Evolutionary conservation across 305 asterid species (phyloP), one percentile per base, ranked within the genome.

Genomic region (Fraxinus floribunda): DNA sequence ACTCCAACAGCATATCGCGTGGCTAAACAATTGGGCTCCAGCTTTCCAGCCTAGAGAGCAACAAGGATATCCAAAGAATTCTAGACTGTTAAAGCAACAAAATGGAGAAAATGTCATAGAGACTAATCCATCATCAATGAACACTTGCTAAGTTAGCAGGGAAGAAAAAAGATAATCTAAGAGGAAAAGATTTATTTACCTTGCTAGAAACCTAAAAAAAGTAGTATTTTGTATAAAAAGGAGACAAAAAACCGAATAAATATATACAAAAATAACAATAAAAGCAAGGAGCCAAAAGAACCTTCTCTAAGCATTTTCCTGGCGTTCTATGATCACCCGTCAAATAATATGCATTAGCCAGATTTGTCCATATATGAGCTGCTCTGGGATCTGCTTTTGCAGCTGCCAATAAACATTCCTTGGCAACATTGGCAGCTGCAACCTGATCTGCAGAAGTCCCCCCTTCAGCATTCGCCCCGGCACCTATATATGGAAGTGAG

Each of bases 11-110:
- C 97, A 86, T 90, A 96, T 82, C 98, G 91, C 78, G 97, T 92
- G 52, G 98, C 98, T 80, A 96, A 91, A 87, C 99, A 96, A 90
- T 94, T 96, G 77, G 99, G 98, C 86, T 94, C 98, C 84, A 94
- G 87, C 86, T 90, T 96, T 82, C 94, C 99, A 75, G 99, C 98
- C 99, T 96, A 83, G 36, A 87, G 36, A 85, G 29, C 77, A 85
- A 68, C 81, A 85, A 73, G 79, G 83, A 79, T 77, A 80, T 79
- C 71, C 55, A 86, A 78, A 70, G 68, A 70, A 80, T 80, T 79
- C 41, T 77, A 64, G 77, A 62, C 81, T 77, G 60, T 78, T 66
- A 77, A 80, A 34, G 46, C 16, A 78, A 81, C 36, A 55, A 49
- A 34, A 76, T 32, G 22, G 68, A 36, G 32, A 32, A 79, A 22